Percentiles rank a stretch among this genome's conserved stretches.
phyloP scores from a whole-genome alignment of 345 rosid genomes.

The Durio zibethinus region DNA sequence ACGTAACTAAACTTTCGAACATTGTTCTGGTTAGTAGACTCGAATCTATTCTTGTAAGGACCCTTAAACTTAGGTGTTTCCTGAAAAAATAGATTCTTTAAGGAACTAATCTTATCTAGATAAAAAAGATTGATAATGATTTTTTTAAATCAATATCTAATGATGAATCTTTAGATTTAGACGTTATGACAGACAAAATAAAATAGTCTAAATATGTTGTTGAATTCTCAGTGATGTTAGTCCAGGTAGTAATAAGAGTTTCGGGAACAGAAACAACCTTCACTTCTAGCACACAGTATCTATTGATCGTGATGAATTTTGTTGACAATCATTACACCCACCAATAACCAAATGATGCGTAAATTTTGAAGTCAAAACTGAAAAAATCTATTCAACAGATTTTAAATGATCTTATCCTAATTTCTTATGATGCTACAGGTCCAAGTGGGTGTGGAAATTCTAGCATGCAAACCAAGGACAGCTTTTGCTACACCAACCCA shows the following conservation, averaged over 20 bases:
- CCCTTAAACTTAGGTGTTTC: too few relatives aligned
- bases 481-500: conserved; percentile 11
- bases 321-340: conserved; percentile 12
- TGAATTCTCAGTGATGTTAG: background rate
- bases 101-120: too few relatives aligned
- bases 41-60: too few relatives aligned
- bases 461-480: background rate
- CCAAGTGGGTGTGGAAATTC: conserved; percentile 3
- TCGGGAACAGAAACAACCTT: background rate
- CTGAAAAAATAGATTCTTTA: too few relatives aligned
- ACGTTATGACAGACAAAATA: background rate
- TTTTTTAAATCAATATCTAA: too few relatives aligned
- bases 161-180: too few relatives aligned
- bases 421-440: background rate
- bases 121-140: too few relatives aligned
- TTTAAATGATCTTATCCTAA: background rate
- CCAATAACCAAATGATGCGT: conserved; percentile 11
- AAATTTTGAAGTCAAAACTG: background rate
- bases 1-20: too few relatives aligned
- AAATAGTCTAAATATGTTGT: background rate
- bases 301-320: conserved; percentile 2
- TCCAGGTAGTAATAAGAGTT: background rate
- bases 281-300: background rate
- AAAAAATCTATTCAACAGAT: conserved; percentile 10
- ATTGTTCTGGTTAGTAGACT: too few relatives aligned